A percentile compares a stretch with the other conserved stretches of the same genome.
These are phyloP conservation scores for Larix kaempferi DNA, from an alignment of 75 land plant genomes.

Conservation along the genomic window DNA sequence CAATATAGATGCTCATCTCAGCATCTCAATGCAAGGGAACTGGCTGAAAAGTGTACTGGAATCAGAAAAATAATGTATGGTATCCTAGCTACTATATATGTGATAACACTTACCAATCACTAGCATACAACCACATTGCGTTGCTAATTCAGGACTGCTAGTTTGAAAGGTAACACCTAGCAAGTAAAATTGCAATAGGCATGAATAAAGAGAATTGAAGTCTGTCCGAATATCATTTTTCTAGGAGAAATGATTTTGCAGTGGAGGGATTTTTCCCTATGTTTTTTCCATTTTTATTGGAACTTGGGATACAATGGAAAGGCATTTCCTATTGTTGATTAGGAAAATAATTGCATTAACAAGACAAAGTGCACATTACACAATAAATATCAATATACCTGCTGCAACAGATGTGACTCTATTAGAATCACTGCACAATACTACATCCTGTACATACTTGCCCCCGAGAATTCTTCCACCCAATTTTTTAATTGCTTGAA, in stretches of 20 bases:
- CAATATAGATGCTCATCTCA: no score
- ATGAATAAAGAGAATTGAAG: neutral
- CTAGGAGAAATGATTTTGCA: neutral
- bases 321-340: neutral
- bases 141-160: no score
- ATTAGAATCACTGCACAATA: neutral
- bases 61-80: no score
- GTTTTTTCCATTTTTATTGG: neutral
- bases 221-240: neutral
- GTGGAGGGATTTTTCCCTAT: neutral
- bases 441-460: slow-evolving; percentile 22
- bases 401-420: slow-evolving; percentile 17
- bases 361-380: neutral
- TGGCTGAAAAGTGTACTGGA: no score
- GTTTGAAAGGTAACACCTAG: no score
- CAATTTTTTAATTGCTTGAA: slow-evolving; percentile 20
- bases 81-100: no score
- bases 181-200: neutral
- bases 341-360: no score
- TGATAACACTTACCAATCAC: no score
- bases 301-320: neutral
- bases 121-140: no score
- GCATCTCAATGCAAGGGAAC: no score
- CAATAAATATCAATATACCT: slow-evolving; percentile 2
- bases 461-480: slow-evolving; percentile 31